A percentile compares a stretch with the other conserved stretches of the same genome.
Conservation (phyloP, 2,329 filamentous ascomycete species). For the Fusarium devonianum region DNA sequence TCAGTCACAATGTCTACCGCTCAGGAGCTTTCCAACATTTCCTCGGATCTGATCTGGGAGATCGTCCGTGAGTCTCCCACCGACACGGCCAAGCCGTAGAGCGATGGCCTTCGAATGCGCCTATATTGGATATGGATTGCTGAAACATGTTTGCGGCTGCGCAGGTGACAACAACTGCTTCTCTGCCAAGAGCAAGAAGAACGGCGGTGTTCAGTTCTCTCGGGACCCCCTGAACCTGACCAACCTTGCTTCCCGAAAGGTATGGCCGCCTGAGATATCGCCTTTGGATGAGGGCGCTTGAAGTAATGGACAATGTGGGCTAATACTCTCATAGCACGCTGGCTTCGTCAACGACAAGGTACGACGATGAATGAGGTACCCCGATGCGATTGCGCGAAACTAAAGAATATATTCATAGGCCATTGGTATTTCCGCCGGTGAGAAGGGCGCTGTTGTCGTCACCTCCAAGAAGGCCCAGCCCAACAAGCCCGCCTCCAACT, state of each 20-base stretch:
- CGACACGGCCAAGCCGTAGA: conserved; percentile 9
- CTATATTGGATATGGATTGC: conserved; percentile 25
- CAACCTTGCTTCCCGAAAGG: conserved; percentile 93
- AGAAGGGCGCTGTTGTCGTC: conserved; percentile 82
- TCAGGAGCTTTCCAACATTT: conserved; percentile 73
- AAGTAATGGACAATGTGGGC: conserved; percentile 29
- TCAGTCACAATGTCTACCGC: conserved; percentile 62
- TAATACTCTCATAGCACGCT: conserved; percentile 71
- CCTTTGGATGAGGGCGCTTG: neutral
- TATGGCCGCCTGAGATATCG: conserved; percentile 49
- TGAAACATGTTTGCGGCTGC: conserved; percentile 34
- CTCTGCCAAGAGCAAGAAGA: conserved; percentile 86
- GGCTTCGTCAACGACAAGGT: conserved; percentile 96
- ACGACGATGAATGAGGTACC: conserved; percentile 45
- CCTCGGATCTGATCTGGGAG: conserved; percentile 93
- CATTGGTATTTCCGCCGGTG: conserved; percentile 76
- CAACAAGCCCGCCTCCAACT: conserved; percentile 75
- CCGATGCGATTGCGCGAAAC: conserved; percentile 26
- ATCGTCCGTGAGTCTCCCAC: conserved; percentile 82
- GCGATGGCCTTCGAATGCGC: conserved; percentile 20
- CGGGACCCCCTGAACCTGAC: conserved; percentile 91
- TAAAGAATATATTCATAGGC: conserved; percentile 63
- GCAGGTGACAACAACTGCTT: conserved; percentile 86
- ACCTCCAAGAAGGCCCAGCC: conserved; percentile 82
- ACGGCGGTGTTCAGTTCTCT: conserved; percentile 87